phyloP scores from a whole-genome alignment of 805 yeast species.

The Pichia cephalocereana region DNA sequence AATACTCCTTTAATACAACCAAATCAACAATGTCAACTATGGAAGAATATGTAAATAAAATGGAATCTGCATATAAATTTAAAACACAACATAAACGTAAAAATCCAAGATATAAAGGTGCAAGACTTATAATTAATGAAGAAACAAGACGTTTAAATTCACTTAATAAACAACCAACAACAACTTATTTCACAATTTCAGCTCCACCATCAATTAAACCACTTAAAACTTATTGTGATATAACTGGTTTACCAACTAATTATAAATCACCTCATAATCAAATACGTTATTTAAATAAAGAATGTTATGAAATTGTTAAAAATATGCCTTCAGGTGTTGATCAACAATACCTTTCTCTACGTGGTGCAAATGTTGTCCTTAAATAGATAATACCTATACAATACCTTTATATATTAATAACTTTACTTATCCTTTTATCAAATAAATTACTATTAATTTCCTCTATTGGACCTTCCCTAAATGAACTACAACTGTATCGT shows the following conservation, averaged over 20 bases:
- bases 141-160: conserved; percentile 55
- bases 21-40: neutral
- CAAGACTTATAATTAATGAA: conserved; percentile 64
- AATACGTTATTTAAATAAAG: conserved; percentile 72
- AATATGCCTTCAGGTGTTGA: conserved; percentile 85
- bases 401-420: too few species aligned
- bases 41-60: conserved; percentile 26
- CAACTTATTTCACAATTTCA: conserved; percentile 60
- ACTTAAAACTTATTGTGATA: conserved; percentile 78
- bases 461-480: conserved; percentile 29
- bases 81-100: conserved; percentile 48
- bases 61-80: conserved; percentile 42
- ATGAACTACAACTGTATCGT: conserved; percentile 54
- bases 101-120: conserved; percentile 59
- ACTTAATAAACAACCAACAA: conserved; percentile 43
- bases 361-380: conserved; percentile 83
- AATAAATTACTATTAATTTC: conserved; percentile 25
- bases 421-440: conserved; percentile 11
- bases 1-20: too few species aligned
- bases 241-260: conserved; percentile 76
- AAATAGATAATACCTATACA: too few species aligned
- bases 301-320: conserved; percentile 68
- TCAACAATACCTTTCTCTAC: conserved; percentile 79
- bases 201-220: conserved; percentile 89
- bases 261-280: conserved; percentile 71